These are phyloP conservation scores for Musa beccarii DNA, from an alignment of 176 grass and related monocot genomes.

Conservation along the genomic window DNA sequence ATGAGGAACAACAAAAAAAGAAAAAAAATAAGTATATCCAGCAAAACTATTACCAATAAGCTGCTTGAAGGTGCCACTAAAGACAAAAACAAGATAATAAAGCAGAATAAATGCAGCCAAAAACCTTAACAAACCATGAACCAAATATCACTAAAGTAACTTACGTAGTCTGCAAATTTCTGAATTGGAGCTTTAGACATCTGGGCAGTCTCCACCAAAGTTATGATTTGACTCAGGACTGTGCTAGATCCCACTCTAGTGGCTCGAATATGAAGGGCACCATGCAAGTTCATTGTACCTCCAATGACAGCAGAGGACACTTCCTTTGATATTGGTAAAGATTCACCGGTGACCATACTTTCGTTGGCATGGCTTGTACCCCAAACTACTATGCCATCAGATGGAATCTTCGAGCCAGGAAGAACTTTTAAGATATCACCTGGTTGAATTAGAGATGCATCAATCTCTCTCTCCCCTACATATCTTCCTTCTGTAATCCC, in stretches of 20 bases:
- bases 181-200: constrained; percentile 99
- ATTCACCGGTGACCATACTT: constrained; percentile 99
- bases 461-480: constrained; percentile 75
- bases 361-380: constrained; percentile 89
- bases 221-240: constrained; percentile 95
- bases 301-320: constrained; percentile 67
- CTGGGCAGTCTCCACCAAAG: constrained; percentile 95
- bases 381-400: constrained; percentile 81
- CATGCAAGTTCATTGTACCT: constrained; percentile 93
- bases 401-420: constrained; percentile 88
- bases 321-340: constrained; percentile 67
- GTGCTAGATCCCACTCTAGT: constrained; percentile 87
- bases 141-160: background rate
- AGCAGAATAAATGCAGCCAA: background rate
- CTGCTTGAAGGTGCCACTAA: background rate
- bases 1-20: background rate
- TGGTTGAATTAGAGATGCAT: constrained; percentile 81
- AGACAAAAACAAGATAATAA: background rate
- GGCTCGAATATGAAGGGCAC: constrained; percentile 78
- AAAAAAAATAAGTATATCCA: background rate
- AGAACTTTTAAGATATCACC: constrained; percentile 87
- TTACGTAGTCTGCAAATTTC: constrained; percentile 90
- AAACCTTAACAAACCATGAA: background rate
- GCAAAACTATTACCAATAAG: background rate
- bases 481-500: constrained; percentile 53